phyloP scores from a whole-genome alignment of 164 flowering plant genomes.

The Echeveria elegans region DNA sequence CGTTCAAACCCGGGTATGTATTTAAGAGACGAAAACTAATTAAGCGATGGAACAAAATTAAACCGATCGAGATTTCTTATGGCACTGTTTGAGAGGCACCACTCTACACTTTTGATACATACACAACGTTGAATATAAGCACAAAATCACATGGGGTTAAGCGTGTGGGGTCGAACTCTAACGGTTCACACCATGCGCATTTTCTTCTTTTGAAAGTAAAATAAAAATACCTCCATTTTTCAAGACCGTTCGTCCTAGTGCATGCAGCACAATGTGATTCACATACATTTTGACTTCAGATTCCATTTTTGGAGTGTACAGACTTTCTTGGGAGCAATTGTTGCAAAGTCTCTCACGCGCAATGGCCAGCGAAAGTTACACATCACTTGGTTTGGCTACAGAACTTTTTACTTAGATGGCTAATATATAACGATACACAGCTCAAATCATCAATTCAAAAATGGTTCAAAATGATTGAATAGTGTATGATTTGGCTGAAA shows the following conservation, averaged over 20 bases:
- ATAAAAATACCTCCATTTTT: background rate
- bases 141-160: background rate
- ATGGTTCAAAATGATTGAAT: background rate
- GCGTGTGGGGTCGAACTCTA: constrained; percentile 3
- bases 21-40: too few species aligned
- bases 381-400: background rate
- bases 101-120: too few species aligned
- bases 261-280: background rate
- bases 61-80: too few species aligned
- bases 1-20: too few species aligned
- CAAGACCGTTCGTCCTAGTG: background rate
- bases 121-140: background rate
- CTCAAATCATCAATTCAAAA: background rate
- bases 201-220: background rate
- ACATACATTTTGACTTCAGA: background rate
- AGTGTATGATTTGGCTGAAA: background rate
- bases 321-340: constrained; percentile 1
- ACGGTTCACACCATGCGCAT: background rate
- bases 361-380: background rate
- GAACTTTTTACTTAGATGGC: background rate
- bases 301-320: constrained; percentile 5
- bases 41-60: too few species aligned
- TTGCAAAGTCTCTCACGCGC: background rate
- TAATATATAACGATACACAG: background rate
- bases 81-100: too few species aligned